Base-by-base conservation (phyloP, 345 rosid genomes). In the Nasturtium officinale region DNA sequence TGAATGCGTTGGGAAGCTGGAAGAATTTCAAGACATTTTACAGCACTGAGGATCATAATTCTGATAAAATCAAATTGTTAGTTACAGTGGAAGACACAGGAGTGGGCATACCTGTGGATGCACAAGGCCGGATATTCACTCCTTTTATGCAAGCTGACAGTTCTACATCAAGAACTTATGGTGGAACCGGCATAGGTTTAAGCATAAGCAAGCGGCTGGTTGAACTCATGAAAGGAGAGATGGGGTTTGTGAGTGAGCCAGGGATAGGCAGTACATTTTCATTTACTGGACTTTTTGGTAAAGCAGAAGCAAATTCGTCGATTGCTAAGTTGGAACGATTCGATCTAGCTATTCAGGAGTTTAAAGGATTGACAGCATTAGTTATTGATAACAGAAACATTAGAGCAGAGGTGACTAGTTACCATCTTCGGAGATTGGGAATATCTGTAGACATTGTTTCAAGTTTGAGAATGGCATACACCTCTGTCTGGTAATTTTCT, bases 101-200 rank as follows among this genome's bases (percentile, higher is more conserved):
- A 9, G 86, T 87, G 3, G 99, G 99, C 52, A 95, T 95, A 77
- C 91, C 88, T 56, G 20, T 66, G 7, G 96, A 88, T 5, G 96
- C 93, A 62, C 96, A 95, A 57, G 72, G 69, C 67, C 85, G 85
- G 6, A 91, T 95, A 67, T 95, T 95, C 84, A 91, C 96, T 4
- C 99, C 97, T 57, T 95, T 95, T 72, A 83, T 95, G 89, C 99
- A 95, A 80, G 99, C 96, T 6, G 99, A 95, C 69, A 95, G 97
- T 71, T 95, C 99, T 56, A 95, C 97, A 29, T 95, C 99, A 6
- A 87, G 99, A 47, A 90, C 89, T 15, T 85, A 95, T 79, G 99
- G 99, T 67, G 97, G 99, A 20, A 95, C 97, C 15, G 97, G 97
- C 61, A 95, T 95, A 61, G 99, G 99, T 56, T 78, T 95, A 73